Conservation (phyloP, 2,329 filamentous ascomycete genomes). For the Fusarium heterosporum region DNA sequence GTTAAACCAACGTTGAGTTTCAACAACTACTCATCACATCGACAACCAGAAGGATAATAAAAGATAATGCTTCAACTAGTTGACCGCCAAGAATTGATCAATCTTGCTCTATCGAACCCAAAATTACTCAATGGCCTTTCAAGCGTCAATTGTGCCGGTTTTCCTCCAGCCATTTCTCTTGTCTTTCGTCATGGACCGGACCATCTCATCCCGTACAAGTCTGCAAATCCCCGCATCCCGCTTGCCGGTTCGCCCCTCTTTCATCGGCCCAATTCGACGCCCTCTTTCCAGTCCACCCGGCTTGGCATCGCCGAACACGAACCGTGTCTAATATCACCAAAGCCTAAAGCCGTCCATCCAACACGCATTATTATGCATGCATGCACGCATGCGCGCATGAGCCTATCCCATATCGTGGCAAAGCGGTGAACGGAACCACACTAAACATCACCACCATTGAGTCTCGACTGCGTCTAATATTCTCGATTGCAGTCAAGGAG, state of each 20-base stretch:
- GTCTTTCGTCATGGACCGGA: conserved; percentile 38
- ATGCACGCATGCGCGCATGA: not conserved
- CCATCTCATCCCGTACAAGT: conserved; percentile 13
- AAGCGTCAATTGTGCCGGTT: conserved; percentile 14
- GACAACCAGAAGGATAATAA: no score
- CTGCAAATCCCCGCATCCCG: conserved; percentile 30
- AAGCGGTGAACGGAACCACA: conserved; percentile 19
- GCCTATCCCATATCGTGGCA: not conserved
- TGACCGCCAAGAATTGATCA: no score
- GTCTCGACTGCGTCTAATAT: no score
- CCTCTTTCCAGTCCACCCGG: conserved; percentile 22
- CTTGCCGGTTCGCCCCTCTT: conserved; percentile 32
- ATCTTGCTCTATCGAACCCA: no score
- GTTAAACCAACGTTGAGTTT: not conserved
- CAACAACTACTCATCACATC: no score
- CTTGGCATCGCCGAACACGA: conserved; percentile 34
- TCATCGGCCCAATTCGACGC: conserved; percentile 31
- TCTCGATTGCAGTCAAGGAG: not conserved
- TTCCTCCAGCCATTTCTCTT: conserved; percentile 32
- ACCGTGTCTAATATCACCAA: conserved; percentile 13
- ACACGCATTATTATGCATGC: conserved; percentile 2
- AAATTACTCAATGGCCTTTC: conserved; percentile 6
- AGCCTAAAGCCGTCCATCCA: conserved; percentile 5
- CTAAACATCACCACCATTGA: not conserved
- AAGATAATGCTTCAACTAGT: no score